phyloP scores from a whole-genome alignment of 305 asterid species.

The Fraxinus baroniana region DNA sequence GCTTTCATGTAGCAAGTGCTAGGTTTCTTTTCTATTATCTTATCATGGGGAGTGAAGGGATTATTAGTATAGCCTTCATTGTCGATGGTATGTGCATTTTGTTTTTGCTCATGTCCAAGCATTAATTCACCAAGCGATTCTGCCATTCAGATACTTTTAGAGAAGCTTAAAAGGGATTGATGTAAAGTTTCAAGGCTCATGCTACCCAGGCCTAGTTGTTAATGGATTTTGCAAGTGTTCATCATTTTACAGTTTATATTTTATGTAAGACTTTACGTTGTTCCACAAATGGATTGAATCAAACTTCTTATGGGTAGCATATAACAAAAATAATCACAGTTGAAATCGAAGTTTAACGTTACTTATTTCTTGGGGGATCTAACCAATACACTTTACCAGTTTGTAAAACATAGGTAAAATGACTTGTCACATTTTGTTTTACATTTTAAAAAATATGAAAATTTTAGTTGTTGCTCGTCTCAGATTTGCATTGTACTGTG shows the following conservation, averaged over 20 bases:
- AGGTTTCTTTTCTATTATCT: neutral
- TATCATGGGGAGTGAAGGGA: neutral
- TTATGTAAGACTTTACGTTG: neutral
- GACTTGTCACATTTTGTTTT: neutral
- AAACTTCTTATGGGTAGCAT: neutral
- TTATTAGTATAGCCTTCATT: neutral
- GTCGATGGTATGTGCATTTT: neutral
- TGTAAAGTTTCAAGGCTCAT: neutral
- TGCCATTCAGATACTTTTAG: neutral
- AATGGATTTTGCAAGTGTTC: neutral
- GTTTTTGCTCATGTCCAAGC: neutral
- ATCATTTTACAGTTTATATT: neutral
- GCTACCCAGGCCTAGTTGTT: neutral
- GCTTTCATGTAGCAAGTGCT: neutral
- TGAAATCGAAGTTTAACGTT: neutral
- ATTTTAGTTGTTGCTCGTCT: neutral
- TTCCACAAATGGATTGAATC: neutral
- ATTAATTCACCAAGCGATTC: neutral
- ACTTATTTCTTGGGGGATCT: neutral
- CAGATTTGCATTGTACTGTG: slow-evolving; percentile 7
- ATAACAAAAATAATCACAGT: neutral
- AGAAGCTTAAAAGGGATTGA: neutral
- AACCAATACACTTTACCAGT: neutral
- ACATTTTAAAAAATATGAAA: neutral
- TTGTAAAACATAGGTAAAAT: neutral